Conservation (phyloP, 352 stramenopile genomes). For the Phytopythium helicoides region DNA sequence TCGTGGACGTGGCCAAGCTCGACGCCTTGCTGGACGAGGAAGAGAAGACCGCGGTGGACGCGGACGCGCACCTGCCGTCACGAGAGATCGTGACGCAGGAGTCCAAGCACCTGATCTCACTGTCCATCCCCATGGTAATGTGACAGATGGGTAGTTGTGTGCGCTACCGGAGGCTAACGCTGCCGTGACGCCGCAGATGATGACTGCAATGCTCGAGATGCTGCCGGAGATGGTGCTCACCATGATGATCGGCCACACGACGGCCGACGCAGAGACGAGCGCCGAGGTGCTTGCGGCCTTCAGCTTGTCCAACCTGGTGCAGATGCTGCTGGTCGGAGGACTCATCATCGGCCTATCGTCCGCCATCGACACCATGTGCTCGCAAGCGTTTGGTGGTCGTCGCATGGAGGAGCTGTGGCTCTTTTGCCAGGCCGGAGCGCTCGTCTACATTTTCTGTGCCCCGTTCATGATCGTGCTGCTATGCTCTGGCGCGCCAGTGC, state of each 20-base stretch:
- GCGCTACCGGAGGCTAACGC: background rate
- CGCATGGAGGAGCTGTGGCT: slow-evolving; percentile 56
- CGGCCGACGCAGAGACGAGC: slow-evolving; percentile 31
- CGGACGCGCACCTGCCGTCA: slow-evolving; percentile 17
- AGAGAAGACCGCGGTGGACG: slow-evolving; percentile 22
- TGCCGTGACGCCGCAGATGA: slow-evolving; percentile 20
- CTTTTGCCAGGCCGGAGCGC: slow-evolving; percentile 52
- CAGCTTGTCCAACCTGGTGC: slow-evolving; percentile 43
- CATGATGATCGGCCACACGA: slow-evolving; percentile 64
- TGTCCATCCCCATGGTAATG: slow-evolving; percentile 34
- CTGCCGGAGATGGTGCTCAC: slow-evolving; percentile 41
- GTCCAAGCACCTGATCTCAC: slow-evolving; percentile 19
- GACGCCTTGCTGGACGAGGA: slow-evolving; percentile 35
- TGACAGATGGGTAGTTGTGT: background rate
- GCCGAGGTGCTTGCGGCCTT: slow-evolving; percentile 59
- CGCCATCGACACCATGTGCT: slow-evolving; percentile 64
- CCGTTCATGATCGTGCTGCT: slow-evolving; percentile 36
- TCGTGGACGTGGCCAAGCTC: slow-evolving; percentile 25
- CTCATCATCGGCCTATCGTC: slow-evolving; percentile 52
- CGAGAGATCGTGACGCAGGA: slow-evolving; percentile 42
- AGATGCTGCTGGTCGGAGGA: slow-evolving; percentile 47
- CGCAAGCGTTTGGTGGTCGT: slow-evolving; percentile 63
- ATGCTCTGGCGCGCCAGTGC: slow-evolving; percentile 39
- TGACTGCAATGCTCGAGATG: slow-evolving; percentile 45
- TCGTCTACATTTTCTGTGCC: slow-evolving; percentile 41